phyloP scores from a whole-genome alignment of 73 alveolate genomes.

The Paramecium caudatum region DNA sequence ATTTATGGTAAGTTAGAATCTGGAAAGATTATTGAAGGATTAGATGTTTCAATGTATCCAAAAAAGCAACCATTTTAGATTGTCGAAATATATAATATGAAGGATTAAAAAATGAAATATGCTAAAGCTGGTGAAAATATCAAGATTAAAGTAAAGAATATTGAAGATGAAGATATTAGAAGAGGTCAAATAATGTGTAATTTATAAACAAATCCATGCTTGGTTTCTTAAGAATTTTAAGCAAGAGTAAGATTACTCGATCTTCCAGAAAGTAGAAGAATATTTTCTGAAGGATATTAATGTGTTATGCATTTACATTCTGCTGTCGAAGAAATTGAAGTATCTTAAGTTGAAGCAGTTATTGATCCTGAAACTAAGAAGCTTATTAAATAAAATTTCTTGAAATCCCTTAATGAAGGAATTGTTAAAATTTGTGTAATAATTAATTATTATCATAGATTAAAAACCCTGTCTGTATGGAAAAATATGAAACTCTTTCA shows the following conservation, averaged over 20 bases:
- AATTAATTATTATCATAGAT: neutral
- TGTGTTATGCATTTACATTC: constrained; percentile 93
- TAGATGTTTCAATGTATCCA: constrained; percentile 76
- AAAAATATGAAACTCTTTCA: constrained; percentile 82
- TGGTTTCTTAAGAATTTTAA: constrained; percentile 71
- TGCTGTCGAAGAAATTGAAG: constrained; percentile 89
- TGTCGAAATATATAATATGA: constrained; percentile 70
- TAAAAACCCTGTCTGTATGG: constrained; percentile 83
- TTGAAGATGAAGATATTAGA: constrained; percentile 79
- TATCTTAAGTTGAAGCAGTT: constrained; percentile 83
- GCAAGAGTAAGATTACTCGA: constrained; percentile 78
- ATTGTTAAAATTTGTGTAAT: constrained; percentile 75
- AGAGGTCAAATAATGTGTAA: constrained; percentile 80
- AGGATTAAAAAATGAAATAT: constrained; percentile 77
- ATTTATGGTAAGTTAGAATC: constrained; percentile 81
- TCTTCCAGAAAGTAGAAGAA: constrained; percentile 79
- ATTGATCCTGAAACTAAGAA: constrained; percentile 84
- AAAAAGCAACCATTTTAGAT: constrained; percentile 71
- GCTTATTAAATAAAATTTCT: constrained; percentile 83
- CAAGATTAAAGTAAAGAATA: constrained; percentile 70
- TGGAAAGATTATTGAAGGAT: constrained; percentile 78
- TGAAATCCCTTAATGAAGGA: constrained; percentile 83
- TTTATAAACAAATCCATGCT: constrained; percentile 73
- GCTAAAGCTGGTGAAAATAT: constrained; percentile 83
- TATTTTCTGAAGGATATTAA: constrained; percentile 81